A percentile compares a stretch with the other conserved stretches of the same genome.
phyloP scores from a whole-genome alignment of 1,284 basidiomycete species.

The Inonotus obliquus region DNA sequence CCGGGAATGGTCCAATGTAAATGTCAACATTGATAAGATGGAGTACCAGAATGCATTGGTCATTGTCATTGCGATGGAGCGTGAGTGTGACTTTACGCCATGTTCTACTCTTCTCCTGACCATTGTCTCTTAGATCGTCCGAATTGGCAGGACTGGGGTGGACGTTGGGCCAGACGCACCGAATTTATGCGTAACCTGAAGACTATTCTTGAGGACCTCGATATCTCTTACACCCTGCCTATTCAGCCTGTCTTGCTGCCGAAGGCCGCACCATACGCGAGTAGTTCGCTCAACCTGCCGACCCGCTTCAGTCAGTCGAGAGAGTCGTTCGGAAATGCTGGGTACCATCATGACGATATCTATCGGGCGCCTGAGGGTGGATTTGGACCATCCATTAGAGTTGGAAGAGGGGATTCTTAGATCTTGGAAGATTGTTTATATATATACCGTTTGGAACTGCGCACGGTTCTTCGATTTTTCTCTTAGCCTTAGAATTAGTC shows the following conservation, averaged over 20 bases:
- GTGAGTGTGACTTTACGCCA: slow-evolving; percentile 36
- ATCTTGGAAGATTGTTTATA: not conserved
- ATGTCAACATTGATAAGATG: slow-evolving; percentile 70
- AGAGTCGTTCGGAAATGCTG: slow-evolving; percentile 18
- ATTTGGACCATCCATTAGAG: slow-evolving; percentile 9
- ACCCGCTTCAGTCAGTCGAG: not conserved
- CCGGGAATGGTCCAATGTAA: slow-evolving; percentile 66
- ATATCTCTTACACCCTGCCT: slow-evolving; percentile 65
- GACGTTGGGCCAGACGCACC: slow-evolving; percentile 66
- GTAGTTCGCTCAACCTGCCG: slow-evolving; percentile 11
- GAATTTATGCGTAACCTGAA: slow-evolving; percentile 72
- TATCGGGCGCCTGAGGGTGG: slow-evolving; percentile 10
- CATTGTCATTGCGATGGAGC: slow-evolving; percentile 71
- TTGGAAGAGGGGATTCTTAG: not conserved
- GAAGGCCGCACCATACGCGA: slow-evolving; percentile 20
- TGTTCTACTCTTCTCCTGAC: not conserved
- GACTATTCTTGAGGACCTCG: slow-evolving; percentile 63
- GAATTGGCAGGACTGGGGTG: slow-evolving; percentile 88
- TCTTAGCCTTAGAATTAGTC: too few relatives aligned
- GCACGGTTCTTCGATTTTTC: too few relatives aligned
- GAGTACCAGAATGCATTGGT: slow-evolving; percentile 69
- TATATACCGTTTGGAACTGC: not conserved
- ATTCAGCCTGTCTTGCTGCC: slow-evolving; percentile 66
- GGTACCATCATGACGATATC: slow-evolving; percentile 12
- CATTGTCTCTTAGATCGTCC: slow-evolving; percentile 48